phyloP scores from a whole-genome alignment of 805 yeast genomes.

The Yarrowia osloensis region DNA sequence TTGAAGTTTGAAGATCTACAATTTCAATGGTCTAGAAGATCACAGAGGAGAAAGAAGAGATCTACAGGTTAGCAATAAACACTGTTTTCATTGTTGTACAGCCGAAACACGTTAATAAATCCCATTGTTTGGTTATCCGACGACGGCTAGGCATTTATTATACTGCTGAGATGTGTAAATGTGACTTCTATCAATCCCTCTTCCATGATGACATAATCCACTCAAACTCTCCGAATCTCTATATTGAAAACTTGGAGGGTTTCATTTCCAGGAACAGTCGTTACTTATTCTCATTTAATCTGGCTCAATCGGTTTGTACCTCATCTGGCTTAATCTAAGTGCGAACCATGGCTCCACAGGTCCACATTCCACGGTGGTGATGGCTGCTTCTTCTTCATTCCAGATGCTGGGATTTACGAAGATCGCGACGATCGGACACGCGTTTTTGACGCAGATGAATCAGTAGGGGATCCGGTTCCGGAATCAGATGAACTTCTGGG shows the following conservation, averaged over 20 bases:
- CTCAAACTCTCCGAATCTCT: too few species aligned
- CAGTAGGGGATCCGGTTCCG: not conserved
- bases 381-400: slow-evolving; percentile 14
- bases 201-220: not conserved
- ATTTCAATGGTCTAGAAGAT: not conserved
- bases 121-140: not conserved
- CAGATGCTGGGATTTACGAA: not conserved
- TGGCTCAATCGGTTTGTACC: not conserved
- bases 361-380: not conserved
- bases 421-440: slow-evolving; percentile 11
- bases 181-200: not conserved
- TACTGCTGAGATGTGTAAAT: not conserved
- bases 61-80: not conserved
- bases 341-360: not conserved
- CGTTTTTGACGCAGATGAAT: not conserved
- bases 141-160: not conserved
- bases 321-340: not conserved
- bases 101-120: not conserved
- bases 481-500: not conserved
- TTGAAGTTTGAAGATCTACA: not conserved
- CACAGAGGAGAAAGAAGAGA: not conserved
- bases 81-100: not conserved
- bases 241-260: too few species aligned
- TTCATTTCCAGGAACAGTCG: not conserved
- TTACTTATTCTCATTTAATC: not conserved